Conservation (phyloP, 2,329 filamentous ascomycete genomes). For the Dactylellina parvicollis region DNA sequence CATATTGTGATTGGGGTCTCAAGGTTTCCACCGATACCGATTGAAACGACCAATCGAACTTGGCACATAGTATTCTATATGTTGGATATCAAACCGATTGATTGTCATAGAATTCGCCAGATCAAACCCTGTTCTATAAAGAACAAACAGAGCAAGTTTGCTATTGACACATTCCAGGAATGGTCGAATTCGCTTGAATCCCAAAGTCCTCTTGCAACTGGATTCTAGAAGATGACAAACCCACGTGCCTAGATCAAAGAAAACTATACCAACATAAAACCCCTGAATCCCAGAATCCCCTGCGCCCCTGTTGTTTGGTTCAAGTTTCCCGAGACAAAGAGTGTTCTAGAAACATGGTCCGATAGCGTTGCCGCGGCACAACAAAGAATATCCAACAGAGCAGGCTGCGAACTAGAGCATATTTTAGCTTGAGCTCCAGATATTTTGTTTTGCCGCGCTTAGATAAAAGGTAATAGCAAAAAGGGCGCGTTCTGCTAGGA, state of each 20-base stretch:
- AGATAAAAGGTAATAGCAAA: not conserved
- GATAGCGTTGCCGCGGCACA: conserved; percentile 21
- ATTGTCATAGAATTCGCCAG: too few relatives aligned
- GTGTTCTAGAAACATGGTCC: not conserved
- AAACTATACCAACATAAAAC: not conserved
- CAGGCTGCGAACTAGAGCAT: conserved; percentile 1
- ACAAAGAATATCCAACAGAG: conserved; percentile 49
- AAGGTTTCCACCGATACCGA: too few relatives aligned
- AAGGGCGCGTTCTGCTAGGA: not conserved
- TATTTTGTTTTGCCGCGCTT: conserved; percentile 1
- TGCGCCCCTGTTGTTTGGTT: not conserved
- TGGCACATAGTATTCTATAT: too few relatives aligned
- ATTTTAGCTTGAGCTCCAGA: not conserved
- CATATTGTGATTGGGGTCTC: too few relatives aligned
- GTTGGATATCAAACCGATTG: too few relatives aligned
- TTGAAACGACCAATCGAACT: too few relatives aligned
- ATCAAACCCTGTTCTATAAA: too few relatives aligned
- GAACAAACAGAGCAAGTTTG: too few relatives aligned
- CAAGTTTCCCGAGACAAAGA: conserved; percentile 9
- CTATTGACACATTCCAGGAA: too few relatives aligned
- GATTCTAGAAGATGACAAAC: not conserved
- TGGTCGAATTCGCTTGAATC: too few relatives aligned
- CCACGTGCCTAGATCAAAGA: not conserved
- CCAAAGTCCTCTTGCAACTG: too few relatives aligned
- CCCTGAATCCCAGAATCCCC: not conserved